phyloP scores from a whole-genome alignment of 2,329 filamentous ascomycete species.

The Xylariaceae sp. region DNA sequence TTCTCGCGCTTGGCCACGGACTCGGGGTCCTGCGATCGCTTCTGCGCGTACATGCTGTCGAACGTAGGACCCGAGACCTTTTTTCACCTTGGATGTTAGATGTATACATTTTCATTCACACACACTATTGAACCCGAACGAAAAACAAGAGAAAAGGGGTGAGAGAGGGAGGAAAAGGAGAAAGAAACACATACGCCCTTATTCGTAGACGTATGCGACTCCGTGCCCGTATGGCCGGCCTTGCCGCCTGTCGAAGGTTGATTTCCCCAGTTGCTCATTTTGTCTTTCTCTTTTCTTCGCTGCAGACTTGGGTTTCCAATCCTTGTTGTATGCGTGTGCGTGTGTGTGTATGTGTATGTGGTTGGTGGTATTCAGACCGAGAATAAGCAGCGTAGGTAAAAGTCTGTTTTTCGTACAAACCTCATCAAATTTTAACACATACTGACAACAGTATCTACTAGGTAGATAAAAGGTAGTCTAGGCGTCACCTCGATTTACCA shows the following conservation, averaged over 20 bases:
- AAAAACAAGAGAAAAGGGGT: not conserved
- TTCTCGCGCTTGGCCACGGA: conserved; percentile 3
- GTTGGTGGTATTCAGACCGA: not conserved
- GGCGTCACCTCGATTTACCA: too few relatives aligned
- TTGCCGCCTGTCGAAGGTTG: conserved; percentile 1
- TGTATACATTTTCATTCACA: not conserved
- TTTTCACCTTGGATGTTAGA: not conserved
- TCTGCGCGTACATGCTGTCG: conserved; percentile 7
- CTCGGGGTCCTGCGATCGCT: conserved; percentile 4
- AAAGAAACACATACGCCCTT: not conserved
- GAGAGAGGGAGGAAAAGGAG: not conserved
- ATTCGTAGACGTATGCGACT: not conserved
- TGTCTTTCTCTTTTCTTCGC: too few relatives aligned
- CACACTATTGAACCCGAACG: not conserved
- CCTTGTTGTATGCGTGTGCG: too few relatives aligned
- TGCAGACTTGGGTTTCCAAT: not conserved
- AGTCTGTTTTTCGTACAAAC: too few relatives aligned
- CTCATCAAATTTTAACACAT: too few relatives aligned
- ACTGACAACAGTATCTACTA: too few relatives aligned
- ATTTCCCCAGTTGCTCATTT: conserved; percentile 3
- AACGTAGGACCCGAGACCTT: not conserved
- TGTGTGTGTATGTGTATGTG: too few relatives aligned
- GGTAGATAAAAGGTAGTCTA: too few relatives aligned
- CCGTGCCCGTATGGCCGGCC: conserved; percentile 1
- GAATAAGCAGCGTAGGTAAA: not conserved